Evolutionary conservation across 768 basidiomycete species (phyloP).

Genomic region (Kwoniella newhampshirensis): DNA sequence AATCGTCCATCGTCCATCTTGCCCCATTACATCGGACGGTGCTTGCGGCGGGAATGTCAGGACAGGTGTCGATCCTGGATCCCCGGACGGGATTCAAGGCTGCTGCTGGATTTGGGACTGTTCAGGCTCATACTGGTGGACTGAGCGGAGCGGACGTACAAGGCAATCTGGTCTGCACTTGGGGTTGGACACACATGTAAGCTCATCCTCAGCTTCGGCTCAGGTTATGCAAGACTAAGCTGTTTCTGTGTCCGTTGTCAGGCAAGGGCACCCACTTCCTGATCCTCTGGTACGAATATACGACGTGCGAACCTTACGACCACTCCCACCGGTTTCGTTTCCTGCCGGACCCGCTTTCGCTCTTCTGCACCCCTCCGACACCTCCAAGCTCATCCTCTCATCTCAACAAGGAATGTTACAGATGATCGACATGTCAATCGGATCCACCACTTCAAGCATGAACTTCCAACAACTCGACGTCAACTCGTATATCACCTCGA

Average conservation of each 20-base stretch:
- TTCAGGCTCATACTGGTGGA: constrained; percentile 78
- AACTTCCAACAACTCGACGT: constrained; percentile 44
- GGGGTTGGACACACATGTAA: constrained; percentile 83
- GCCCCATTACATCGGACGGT: constrained; percentile 35
- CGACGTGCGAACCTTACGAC: constrained; percentile 77
- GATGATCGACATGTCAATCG: constrained; percentile 65
- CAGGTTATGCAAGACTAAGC: not conserved
- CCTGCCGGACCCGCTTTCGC: constrained; percentile 83
- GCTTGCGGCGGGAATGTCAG: constrained; percentile 32
- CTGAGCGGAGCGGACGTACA: constrained; percentile 76
- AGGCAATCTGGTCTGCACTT: constrained; percentile 79
- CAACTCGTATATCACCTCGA: constrained; percentile 70
- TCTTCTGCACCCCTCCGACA: constrained; percentile 71
- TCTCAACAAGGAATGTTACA: constrained; percentile 82
- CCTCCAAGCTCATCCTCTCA: constrained; percentile 70
- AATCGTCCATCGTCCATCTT: constrained; percentile 35
- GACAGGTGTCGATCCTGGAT: constrained; percentile 45
- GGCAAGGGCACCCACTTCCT: constrained; percentile 80
- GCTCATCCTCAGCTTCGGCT: no score
- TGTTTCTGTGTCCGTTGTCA: constrained; percentile 47
- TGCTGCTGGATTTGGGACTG: constrained; percentile 43
- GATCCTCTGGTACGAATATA: constrained; percentile 92
- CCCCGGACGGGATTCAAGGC: constrained; percentile 41
- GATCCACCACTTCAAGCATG: constrained; percentile 1
- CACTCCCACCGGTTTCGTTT: constrained; percentile 83